Conservation (phyloP, 768 basidiomycete species). For the Pholiota conissans region DNA sequence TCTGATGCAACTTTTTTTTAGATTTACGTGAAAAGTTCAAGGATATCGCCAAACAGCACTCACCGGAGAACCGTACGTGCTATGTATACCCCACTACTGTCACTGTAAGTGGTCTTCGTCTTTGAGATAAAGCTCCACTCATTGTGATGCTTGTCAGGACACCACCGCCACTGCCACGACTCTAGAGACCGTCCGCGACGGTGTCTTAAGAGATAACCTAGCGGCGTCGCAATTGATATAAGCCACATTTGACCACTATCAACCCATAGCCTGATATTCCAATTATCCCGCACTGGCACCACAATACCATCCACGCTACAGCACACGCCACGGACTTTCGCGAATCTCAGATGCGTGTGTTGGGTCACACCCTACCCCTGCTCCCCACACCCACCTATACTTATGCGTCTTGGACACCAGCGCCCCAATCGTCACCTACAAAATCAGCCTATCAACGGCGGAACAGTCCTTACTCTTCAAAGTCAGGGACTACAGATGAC, state of each 20-base stretch:
- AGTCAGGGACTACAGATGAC: not conserved
- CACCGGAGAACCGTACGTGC: constrained; percentile 52
- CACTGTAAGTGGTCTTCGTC: constrained; percentile 44
- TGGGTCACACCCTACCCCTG: not conserved
- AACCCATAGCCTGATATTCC: not conserved
- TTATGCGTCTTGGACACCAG: not conserved
- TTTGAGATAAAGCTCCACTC: not conserved
- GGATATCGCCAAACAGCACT: constrained; percentile 58
- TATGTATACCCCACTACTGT: constrained; percentile 74
- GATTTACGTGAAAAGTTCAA: constrained; percentile 72
- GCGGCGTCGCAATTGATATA: constrained; percentile 52
- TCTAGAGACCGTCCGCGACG: constrained; percentile 61
- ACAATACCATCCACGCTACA: not conserved
- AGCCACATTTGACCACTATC: constrained; percentile 7
- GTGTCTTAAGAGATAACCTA: constrained; percentile 59
- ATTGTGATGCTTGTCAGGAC: constrained; percentile 39
- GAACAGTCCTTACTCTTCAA: not conserved
- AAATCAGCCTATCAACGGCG: not conserved
- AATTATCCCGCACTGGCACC: not conserved
- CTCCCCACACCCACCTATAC: not conserved
- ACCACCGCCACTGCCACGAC: constrained; percentile 63
- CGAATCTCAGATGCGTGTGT: not conserved
- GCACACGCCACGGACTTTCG: too few relatives aligned
- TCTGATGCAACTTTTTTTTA: constrained; percentile 21
- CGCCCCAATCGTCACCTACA: not conserved